Conservation (phyloP, 805 yeast genomes). For the Cyberlindnera lachancei region DNA sequence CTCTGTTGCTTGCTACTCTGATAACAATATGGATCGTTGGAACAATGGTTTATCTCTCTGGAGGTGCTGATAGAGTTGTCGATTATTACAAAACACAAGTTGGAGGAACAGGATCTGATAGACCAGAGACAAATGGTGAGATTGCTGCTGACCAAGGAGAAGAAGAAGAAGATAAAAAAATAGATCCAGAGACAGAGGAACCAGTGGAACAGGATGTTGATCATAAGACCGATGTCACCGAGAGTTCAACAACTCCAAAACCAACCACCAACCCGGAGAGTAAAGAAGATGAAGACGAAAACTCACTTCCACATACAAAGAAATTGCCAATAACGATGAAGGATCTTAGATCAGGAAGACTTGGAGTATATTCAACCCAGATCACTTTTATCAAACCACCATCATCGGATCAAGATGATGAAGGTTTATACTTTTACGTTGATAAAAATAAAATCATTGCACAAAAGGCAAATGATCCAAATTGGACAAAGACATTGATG, state of each 20-base stretch:
- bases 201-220: background rate
- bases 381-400: conserved; percentile 15
- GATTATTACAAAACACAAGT: conserved; percentile 18
- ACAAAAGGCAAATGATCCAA: conserved; percentile 10
- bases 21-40: conserved; percentile 14
- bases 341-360: conserved; percentile 14
- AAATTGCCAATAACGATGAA: conserved; percentile 12
- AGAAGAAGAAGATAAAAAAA: conserved; percentile 2
- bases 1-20: conserved; percentile 6
- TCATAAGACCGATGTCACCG: background rate
- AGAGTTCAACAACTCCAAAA: background rate
- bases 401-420: conserved; percentile 9
- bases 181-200: conserved; percentile 1
- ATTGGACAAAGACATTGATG: conserved; percentile 6
- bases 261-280: background rate
- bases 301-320: too few species aligned
- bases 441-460: conserved; percentile 8
- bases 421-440: conserved; percentile 16
- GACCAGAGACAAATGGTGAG: conserved; percentile 2
- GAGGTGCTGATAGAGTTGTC: conserved; percentile 9
- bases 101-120: conserved; percentile 5
- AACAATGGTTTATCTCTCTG: conserved; percentile 8
- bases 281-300: background rate
- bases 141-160: conserved; percentile 2
- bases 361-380: conserved; percentile 9